Evolutionary conservation across 1,284 basidiomycete genomes (phyloP).

Genomic region (Schizophyllum amplum): DNA sequence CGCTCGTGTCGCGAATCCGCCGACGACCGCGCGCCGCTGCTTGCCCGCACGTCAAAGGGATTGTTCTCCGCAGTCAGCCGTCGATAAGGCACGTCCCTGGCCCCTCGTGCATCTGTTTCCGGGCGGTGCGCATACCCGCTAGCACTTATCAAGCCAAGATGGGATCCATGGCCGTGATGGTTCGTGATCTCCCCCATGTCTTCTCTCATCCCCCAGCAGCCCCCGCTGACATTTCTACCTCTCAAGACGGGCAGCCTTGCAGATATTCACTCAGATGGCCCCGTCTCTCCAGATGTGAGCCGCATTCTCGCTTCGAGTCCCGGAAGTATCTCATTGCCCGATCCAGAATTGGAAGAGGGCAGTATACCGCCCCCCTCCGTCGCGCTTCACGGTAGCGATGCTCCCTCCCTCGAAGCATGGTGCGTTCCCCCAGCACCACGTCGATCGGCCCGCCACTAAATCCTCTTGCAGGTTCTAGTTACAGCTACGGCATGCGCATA

Average conservation of each 20-base stretch:
- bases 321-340: not conserved
- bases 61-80: not conserved
- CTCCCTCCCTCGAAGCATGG: slow-evolving; percentile 54
- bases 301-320: not conserved
- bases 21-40: not conserved
- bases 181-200: not conserved
- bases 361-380: slow-evolving; percentile 50
- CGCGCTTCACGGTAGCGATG: slow-evolving; percentile 48
- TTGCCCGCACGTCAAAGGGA: not conserved
- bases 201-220: not conserved
- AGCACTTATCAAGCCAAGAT: not conserved
- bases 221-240: not conserved
- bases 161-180: not conserved
- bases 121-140: not conserved
- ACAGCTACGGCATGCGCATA: slow-evolving; percentile 57
- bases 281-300: slow-evolving; percentile 21
- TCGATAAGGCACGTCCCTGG: not conserved
- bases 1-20: not conserved
- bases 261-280: slow-evolving; percentile 15
- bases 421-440: slow-evolving; percentile 17
- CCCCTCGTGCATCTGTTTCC: not conserved
- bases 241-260: not conserved
- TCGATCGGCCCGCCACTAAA: not conserved
- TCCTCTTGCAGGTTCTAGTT: slow-evolving; percentile 36
- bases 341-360: slow-evolving; percentile 44